Evolutionary conservation across 1,284 basidiomycete species (phyloP), one percentile per base, ranked within the genome.

Genomic region (Caloboletus inedulis): DNA sequence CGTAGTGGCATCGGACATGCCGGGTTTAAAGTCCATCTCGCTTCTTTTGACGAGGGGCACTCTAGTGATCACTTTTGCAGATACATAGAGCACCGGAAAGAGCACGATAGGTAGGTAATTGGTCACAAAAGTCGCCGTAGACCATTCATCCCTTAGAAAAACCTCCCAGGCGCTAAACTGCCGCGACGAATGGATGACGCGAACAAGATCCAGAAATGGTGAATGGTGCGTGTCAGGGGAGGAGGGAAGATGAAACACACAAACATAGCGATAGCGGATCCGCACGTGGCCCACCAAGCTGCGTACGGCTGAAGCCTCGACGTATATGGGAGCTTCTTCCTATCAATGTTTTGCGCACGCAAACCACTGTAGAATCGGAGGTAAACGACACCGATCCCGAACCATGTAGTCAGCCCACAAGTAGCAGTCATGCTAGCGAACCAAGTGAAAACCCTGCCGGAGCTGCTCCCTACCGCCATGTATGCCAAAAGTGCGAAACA

Each of bases 321-420:
- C 7, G 51, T 50, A 65, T 74, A 85, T 0, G 85, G 84, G 5
- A 88, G 73, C 0, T 62, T 68, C 4, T 55, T 61, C 44, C 82
- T 74, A 47, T 77, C 70, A 48, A 80, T 70, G 6, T 79, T 80
- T 59, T 87, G 85, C 2, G 70, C 75, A 53, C 74, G 74, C 57
- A 81, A 65, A 34, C 83, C 85, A 23, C 69, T 66, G 63, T 79
- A 68, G 73, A 86, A 87, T n/a, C 80, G 77, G 50, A 84, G 72
- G 69, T 84, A 84, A 3, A 77, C 80, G 49, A 84, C 62, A 16
- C 75, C 71, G 59, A 87, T 85, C 46, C 77, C 79, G 61, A 80
- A 75, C 85, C 85, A 87, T 31, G 79, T 80, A 57, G 78, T 70
- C 51, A 87, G 70, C 43, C 85, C 85, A 16, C 39, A 48, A 40